These are phyloP conservation scores for Pogostemon cablin DNA, from an alignment of 257 asterid genomes.

Conservation along the genomic window DNA sequence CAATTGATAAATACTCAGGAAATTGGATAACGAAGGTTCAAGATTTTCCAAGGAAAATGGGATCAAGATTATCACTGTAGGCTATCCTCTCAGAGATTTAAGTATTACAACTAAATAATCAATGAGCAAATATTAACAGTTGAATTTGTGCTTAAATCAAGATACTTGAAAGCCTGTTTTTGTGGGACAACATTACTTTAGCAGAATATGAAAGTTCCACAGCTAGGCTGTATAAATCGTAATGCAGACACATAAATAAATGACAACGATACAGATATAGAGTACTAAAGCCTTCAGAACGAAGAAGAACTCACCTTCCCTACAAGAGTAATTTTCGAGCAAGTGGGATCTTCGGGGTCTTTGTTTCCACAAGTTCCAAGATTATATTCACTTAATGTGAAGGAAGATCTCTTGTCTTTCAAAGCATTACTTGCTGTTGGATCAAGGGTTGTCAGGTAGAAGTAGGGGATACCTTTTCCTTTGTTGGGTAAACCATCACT, in stretches of 20 bases:
- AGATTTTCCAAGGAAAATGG: background rate
- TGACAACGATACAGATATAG: background rate
- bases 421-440: constrained; percentile 83
- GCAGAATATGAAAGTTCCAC: background rate
- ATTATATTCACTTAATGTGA: constrained; percentile 73
- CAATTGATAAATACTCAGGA: background rate
- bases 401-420: constrained; percentile 73
- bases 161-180: background rate
- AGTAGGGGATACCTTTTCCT: constrained; percentile 80
- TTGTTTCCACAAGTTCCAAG: constrained; percentile 72
- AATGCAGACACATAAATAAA: background rate
- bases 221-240: background rate
- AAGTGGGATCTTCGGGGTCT: constrained; percentile 84
- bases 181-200: background rate
- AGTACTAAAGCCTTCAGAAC: background rate
- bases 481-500: constrained; percentile 81
- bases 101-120: background rate
- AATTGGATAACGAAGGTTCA: background rate
- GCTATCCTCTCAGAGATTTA: background rate
- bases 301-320: constrained; percentile 65
- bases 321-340: constrained; percentile 74
- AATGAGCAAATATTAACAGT: background rate
- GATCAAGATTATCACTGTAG: background rate
- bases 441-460: constrained; percentile 83
- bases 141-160: background rate